phyloP scores from a whole-genome alignment of 2,329 filamentous ascomycete species.

The Epichloe elymi region DNA sequence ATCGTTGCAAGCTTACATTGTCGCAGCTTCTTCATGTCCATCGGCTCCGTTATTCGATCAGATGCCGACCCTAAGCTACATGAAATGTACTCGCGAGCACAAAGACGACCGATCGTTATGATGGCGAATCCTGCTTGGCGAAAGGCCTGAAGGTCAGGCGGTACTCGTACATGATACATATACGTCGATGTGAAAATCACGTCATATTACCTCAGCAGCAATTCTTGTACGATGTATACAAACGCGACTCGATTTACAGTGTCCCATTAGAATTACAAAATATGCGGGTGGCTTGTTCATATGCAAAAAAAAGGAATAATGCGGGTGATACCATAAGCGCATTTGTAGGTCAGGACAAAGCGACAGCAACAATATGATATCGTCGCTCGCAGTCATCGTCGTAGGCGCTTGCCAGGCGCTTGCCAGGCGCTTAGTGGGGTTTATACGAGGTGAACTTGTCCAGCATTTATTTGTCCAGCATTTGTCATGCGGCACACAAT shows the following conservation, averaged over 20 bases:
- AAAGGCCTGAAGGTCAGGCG: constrained; percentile 5
- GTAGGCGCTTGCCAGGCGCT: neutral
- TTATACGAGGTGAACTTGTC: neutral
- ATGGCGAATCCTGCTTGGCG: constrained; percentile 26
- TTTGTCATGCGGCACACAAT: neutral
- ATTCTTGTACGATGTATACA: constrained; percentile 1
- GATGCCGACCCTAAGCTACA: constrained; percentile 67
- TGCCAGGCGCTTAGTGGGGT: neutral
- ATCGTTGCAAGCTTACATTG: constrained; percentile 9
- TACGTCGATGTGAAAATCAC: neutral
- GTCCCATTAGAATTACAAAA: neutral
- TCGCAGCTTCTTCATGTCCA: constrained; percentile 87
- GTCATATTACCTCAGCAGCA: neutral
- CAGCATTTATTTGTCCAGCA: neutral
- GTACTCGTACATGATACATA: constrained; percentile 1
- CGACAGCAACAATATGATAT: no score
- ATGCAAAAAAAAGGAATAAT: neutral
- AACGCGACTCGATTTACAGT: neutral
- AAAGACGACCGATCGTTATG: constrained; percentile 58
- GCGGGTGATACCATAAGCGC: no score
- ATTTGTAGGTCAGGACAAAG: no score
- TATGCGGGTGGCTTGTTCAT: neutral
- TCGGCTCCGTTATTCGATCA: constrained; percentile 89
- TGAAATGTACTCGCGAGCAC: constrained; percentile 63
- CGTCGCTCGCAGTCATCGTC: neutral